A percentile compares a stretch with the other conserved stretches of the same genome.
Conservation (phyloP, 2,329 filamentous ascomycete genomes). For the Botrytis paeoniae region DNA sequence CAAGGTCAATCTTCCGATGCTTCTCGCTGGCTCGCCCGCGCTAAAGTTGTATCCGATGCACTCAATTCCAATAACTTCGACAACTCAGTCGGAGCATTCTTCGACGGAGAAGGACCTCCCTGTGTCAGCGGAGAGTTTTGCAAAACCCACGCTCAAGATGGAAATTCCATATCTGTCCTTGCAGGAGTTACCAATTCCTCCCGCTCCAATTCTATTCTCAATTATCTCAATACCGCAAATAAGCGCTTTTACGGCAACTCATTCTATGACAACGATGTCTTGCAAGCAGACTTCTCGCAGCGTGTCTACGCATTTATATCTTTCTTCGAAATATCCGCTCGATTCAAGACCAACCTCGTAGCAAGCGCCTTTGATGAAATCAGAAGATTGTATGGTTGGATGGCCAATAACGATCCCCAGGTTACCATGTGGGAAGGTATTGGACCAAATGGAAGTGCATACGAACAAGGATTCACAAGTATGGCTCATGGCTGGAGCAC, state of each 20-base stretch:
- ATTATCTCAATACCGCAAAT: conserved; percentile 42
- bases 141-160: conserved; percentile 47
- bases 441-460: conserved; percentile 43
- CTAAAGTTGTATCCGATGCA: conserved; percentile 38
- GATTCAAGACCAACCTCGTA: conserved; percentile 41
- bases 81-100: conserved; percentile 43
- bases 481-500: conserved; percentile 53
- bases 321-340: conserved; percentile 52
- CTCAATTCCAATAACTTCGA: conserved; percentile 44
- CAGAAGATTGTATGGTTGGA: conserved; percentile 49
- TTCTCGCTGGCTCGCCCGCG: conserved; percentile 42
- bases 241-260: conserved; percentile 47
- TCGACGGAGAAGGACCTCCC: conserved; percentile 40
- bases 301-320: conserved; percentile 52
- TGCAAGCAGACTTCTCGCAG: conserved; percentile 42
- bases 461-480: conserved; percentile 47
- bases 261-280: conserved; percentile 48
- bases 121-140: conserved; percentile 28
- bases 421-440: conserved; percentile 53
- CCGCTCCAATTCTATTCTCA: conserved; percentile 39
- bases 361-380: conserved; percentile 46
- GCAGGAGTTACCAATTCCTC: conserved; percentile 38
- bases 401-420: conserved; percentile 46
- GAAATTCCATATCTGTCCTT: conserved; percentile 49
- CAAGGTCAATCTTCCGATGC: conserved; percentile 39